Evolutionary conservation across 176 grass and related monocot genomes (phyloP), one percentile per base, ranked within the genome.

Genomic region (Cenchrus fungigraminus): DNA sequence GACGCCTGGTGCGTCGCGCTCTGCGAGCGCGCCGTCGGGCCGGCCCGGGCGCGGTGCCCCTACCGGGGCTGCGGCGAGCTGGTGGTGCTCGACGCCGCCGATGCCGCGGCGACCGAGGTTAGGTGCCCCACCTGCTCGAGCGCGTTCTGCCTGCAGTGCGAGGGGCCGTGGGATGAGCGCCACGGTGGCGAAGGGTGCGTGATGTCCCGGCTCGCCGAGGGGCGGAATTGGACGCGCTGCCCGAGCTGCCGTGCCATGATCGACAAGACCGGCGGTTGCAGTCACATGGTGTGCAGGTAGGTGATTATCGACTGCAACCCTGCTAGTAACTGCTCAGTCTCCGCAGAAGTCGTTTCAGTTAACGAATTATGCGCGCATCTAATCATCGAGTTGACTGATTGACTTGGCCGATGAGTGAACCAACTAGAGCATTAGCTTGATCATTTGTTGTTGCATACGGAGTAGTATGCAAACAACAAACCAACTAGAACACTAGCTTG

Each of bases 1-100:
- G 87, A 88, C 87, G 22, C 81, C 20, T 84, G 87, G 74, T 84
- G 81, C 58, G 56, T 88, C 74, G 87, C 87, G 81, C 87, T 88
- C n/a, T 73, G 81, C 67, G 81, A 88, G 75, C 74, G 81, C 57
- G 87, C 81, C 74, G 0, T 88, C 53, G 86, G 86, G 0, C 73
- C 79, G 3, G 79, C 6, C 0, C 79, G 86, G 44, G 79, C 64
- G 53, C 73, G 79, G 20, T 83, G 86, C 65, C 86, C 86, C 29
- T 77, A 77, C 79, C 44, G 64, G 2, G 72, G 62, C 86, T 83
- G 79, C 79, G 79, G 86, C 64, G 42, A 69, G 43, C 53, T 88
- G 43, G 44, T 70, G 44, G 73, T 17, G 19, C 86, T 88, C 72
- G 79, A 88, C 9, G 40, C 15, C 71, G 62, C 71, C 43, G 65